A percentile compares a stretch with the other conserved stretches of the same genome.
These are phyloP conservation scores for Taphrina pruni DNA, from an alignment of 1,139 yeast genomes.

Conservation along the genomic window DNA sequence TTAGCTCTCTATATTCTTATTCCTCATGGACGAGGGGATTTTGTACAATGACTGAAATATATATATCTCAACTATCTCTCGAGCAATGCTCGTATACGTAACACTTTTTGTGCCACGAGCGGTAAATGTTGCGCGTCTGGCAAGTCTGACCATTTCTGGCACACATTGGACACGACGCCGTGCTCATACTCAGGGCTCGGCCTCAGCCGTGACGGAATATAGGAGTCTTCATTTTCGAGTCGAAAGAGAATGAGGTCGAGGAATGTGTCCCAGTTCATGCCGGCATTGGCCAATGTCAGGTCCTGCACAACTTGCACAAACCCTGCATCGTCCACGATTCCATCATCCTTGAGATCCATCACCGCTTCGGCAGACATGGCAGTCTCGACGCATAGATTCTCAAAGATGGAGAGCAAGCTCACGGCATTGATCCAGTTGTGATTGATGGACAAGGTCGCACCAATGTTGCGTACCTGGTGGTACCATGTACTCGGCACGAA, in stretches of 20 bases:
- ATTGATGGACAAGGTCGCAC: constrained; percentile 39
- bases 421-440: constrained; percentile 43
- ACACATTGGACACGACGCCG: background rate
- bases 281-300: constrained; percentile 33
- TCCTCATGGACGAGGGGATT: too few relatives aligned
- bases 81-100: background rate
- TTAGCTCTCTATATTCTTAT: background rate
- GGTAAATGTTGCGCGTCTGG: constrained; percentile 17
- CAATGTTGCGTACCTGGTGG: constrained; percentile 41
- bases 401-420: constrained; percentile 24
- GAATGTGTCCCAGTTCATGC: constrained; percentile 32
- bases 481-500: constrained; percentile 44
- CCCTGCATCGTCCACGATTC: constrained; percentile 22
- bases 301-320: constrained; percentile 29
- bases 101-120: background rate
- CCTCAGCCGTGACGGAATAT: background rate
- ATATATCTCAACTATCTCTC: too few relatives aligned
- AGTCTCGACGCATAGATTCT: constrained; percentile 24
- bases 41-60: too few relatives aligned
- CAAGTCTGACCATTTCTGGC: constrained; percentile 21
- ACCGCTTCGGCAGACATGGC: constrained; percentile 27
- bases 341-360: constrained; percentile 20
- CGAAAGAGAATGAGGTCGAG: constrained; percentile 23
- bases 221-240: constrained; percentile 4
- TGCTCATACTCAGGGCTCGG: constrained; percentile 28